phyloP scores from a whole-genome alignment of 805 yeast species.

The Spathaspora gorwiae region DNA sequence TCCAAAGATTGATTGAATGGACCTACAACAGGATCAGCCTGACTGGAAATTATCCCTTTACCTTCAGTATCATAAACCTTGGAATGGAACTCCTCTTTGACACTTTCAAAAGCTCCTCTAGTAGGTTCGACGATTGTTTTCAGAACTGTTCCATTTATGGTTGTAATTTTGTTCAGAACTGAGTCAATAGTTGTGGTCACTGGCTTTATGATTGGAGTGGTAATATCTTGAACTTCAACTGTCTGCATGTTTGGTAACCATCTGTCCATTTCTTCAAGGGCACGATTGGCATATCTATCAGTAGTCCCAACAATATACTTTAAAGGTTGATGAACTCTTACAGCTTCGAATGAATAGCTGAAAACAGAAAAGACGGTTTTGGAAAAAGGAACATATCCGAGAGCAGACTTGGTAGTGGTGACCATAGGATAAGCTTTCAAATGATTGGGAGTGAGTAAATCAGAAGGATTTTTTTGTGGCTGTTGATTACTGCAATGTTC shows the following conservation, averaged over 20 bases:
- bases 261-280: constrained; percentile 55
- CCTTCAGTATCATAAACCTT: constrained; percentile 55
- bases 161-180: constrained; percentile 6
- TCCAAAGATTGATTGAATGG: constrained; percentile 59
- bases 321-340: constrained; percentile 27
- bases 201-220: constrained; percentile 50
- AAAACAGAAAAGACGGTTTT: constrained; percentile 25
- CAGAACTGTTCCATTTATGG: constrained; percentile 9
- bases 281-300: constrained; percentile 45
- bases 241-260: constrained; percentile 57
- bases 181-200: constrained; percentile 29
- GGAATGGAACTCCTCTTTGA: constrained; percentile 48
- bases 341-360: constrained; percentile 19
- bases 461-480: neutral
- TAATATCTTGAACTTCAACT: constrained; percentile 44
- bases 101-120: constrained; percentile 40
- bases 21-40: constrained; percentile 55
- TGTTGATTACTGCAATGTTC: neutral
- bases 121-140: constrained; percentile 41
- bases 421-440: constrained; percentile 47
- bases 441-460: constrained; percentile 20
- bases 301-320: constrained; percentile 50
- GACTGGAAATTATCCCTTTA: constrained; percentile 57
- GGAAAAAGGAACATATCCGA: constrained; percentile 33
- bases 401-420: constrained; percentile 31